Evolutionary conservation across 305 asterid genomes (phyloP).

Genomic region (Fraxinus baroniana): DNA sequence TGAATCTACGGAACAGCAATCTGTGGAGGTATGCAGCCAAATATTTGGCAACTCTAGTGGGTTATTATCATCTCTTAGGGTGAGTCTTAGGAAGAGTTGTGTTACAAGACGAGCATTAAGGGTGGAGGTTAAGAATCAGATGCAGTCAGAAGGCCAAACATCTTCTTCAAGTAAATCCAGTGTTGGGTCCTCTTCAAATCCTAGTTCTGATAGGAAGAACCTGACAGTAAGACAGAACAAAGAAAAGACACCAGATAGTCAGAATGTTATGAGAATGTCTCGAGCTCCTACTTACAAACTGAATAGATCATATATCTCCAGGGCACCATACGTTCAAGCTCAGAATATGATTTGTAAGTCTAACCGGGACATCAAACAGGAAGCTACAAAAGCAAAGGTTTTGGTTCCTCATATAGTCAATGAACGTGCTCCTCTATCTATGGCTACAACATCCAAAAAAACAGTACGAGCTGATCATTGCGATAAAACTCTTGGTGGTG

Average conservation of each 20-base stretch:
- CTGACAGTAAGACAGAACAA: constrained; percentile 18
- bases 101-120: constrained; percentile 48
- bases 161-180: constrained; percentile 46
- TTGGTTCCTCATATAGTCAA: constrained; percentile 15
- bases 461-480: constrained; percentile 8
- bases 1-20: constrained; percentile 19
- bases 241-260: constrained; percentile 32
- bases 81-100: constrained; percentile 41
- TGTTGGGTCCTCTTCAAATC: constrained; percentile 35
- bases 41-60: constrained; percentile 28
- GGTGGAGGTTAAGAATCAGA: constrained; percentile 26
- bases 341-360: background rate
- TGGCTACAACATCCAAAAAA: constrained; percentile 18
- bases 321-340: constrained; percentile 22
- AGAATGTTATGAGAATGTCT: constrained; percentile 13
- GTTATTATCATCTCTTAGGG: constrained; percentile 34
- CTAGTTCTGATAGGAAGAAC: constrained; percentile 13
- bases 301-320: background rate
- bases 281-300: constrained; percentile 14
- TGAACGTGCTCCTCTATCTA: constrained; percentile 8
- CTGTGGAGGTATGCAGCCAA: constrained; percentile 30
- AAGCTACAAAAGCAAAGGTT: constrained; percentile 21
- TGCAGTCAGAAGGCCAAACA: constrained; percentile 33
- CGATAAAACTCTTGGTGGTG: constrained; percentile 15
- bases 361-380: constrained; percentile 4